Evolutionary conservation across 163 green algal genomes (phyloP).

Genomic region (Scenedesmus sp.): DNA sequence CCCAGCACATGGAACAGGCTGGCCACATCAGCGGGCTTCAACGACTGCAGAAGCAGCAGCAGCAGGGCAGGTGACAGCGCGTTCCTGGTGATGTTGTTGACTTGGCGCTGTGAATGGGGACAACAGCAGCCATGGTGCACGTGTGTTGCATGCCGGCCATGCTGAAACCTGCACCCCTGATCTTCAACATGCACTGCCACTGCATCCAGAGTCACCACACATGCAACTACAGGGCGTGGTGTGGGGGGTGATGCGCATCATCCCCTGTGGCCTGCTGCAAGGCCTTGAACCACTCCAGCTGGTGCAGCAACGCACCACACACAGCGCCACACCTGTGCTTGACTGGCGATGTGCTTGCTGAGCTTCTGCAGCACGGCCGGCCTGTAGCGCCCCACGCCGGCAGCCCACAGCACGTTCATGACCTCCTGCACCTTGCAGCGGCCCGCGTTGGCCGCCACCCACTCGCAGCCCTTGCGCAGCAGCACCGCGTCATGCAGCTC

Average conservation of each 20-base stretch:
- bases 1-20: constrained; percentile 58
- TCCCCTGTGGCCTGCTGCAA: too few relatives aligned
- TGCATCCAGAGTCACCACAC: too few relatives aligned
- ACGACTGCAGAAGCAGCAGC: constrained; percentile 23
- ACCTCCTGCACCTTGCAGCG: constrained; percentile 66
- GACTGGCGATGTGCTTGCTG: neutral
- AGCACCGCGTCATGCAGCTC: constrained; percentile 32
- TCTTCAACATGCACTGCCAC: neutral
- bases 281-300: neutral
- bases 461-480: constrained; percentile 36
- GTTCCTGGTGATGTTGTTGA: neutral
- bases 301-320: neutral
- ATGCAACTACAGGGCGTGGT: too few relatives aligned
- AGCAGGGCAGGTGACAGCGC: neutral
- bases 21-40: constrained; percentile 55
- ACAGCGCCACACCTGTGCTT: constrained; percentile 13
- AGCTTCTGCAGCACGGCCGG: constrained; percentile 18
- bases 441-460: neutral
- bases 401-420: constrained; percentile 73
- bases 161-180: neutral
- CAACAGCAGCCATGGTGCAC: neutral
- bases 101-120: neutral
- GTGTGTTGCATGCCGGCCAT: neutral
- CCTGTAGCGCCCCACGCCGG: constrained; percentile 16
- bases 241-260: too few relatives aligned